phyloP scores from a whole-genome alignment of 805 yeast genomes.

The Candida ipomoeae region DNA sequence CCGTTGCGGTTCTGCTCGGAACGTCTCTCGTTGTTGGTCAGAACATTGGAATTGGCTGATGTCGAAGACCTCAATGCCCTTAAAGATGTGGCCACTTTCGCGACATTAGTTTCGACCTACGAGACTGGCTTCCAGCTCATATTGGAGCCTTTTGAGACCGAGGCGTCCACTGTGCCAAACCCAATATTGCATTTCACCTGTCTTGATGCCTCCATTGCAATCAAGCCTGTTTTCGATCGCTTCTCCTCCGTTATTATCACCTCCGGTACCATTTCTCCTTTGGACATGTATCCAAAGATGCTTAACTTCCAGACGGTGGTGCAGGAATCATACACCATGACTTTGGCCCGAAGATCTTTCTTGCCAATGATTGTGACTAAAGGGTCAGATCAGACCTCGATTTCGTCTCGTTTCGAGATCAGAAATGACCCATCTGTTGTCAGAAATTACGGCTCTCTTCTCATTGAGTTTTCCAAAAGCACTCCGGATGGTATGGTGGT shows the following conservation, averaged over 20 bases:
- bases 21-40: constrained; percentile 77
- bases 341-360: constrained; percentile 86
- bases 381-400: constrained; percentile 97
- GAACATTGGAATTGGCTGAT: constrained; percentile 83
- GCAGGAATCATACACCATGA: constrained; percentile 94
- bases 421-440: constrained; percentile 98
- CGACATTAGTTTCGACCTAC: constrained; percentile 91
- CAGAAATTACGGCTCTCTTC: constrained; percentile 88
- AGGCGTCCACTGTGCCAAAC: constrained; percentile 91
- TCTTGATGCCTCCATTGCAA: constrained; percentile 95
- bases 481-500: constrained; percentile 99
- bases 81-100: constrained; percentile 95
- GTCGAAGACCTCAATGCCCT: constrained; percentile 90
- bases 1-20: constrained; percentile 92
- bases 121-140: constrained; percentile 90
- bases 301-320: constrained; percentile 87
- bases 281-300: constrained; percentile 98
- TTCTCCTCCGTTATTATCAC: constrained; percentile 92
- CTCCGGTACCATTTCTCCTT: constrained; percentile 96
- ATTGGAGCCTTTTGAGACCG: constrained; percentile 92
- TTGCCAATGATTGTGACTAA: constrained; percentile 94
- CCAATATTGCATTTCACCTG: constrained; percentile 93
- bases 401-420: constrained; percentile 92
- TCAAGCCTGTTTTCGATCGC: constrained; percentile 92
- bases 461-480: constrained; percentile 88